Evolutionary conservation across 495 filamentous ascomycete species (phyloP).

Genomic region (Friedmanniomyces simplex): DNA sequence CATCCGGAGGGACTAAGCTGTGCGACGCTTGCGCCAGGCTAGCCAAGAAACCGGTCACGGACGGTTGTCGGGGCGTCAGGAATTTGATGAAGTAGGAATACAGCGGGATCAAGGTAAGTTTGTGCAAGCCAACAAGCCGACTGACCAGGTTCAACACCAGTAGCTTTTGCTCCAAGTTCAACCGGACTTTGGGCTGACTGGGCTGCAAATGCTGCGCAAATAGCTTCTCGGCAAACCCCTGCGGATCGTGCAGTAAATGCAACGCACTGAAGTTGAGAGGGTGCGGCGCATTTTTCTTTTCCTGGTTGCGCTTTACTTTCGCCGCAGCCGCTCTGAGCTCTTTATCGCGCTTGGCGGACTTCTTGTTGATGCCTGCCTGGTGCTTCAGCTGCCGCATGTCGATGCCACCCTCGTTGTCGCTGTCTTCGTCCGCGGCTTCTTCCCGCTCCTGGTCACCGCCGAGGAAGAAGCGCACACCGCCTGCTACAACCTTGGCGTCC

Average conservation of each 20-base stretch:
- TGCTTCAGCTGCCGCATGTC: slow-evolving; percentile 77
- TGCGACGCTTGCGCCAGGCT: slow-evolving; percentile 87
- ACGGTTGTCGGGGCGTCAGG: slow-evolving; percentile 77
- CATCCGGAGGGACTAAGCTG: slow-evolving; percentile 84
- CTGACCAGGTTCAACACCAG: slow-evolving; percentile 80
- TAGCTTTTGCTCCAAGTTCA: slow-evolving; percentile 85
- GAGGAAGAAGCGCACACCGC: slow-evolving; percentile 86
- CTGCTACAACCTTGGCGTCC: slow-evolving; percentile 79
- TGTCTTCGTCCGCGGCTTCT: slow-evolving; percentile 82
- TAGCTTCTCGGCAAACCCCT: slow-evolving; percentile 82
- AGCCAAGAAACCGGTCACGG: slow-evolving; percentile 88
- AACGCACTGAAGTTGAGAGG: slow-evolving; percentile 94
- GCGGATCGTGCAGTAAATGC: slow-evolving; percentile 91
- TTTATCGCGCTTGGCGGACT: slow-evolving; percentile 75
- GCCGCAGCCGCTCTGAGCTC: slow-evolving; percentile 67
- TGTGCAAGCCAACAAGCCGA: slow-evolving; percentile 84
- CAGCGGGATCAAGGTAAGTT: slow-evolving; percentile 72
- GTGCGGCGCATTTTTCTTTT: slow-evolving; percentile 77
- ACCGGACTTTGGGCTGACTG: slow-evolving; percentile 55
- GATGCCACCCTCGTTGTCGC: slow-evolving; percentile 64
- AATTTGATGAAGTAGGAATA: slow-evolving; percentile 82
- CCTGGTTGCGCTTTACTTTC: slow-evolving; percentile 67
- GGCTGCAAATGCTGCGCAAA: slow-evolving; percentile 88
- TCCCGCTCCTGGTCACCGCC: slow-evolving; percentile 92
- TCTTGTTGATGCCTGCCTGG: slow-evolving; percentile 85